Base-by-base conservation (phyloP, 345 rosid species). In the Barbarea vulgaris region DNA sequence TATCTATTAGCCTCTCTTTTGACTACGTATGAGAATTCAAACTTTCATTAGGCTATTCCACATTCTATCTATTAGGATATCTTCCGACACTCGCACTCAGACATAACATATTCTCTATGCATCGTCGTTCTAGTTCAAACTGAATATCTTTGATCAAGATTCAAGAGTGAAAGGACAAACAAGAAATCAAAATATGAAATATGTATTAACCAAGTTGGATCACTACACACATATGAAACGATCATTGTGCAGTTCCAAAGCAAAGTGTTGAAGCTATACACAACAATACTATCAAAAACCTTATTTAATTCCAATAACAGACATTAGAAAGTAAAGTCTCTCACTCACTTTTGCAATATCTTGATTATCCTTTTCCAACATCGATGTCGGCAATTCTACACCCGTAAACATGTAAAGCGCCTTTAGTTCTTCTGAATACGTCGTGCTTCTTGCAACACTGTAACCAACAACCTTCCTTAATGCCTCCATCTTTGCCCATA, bases 351-450 rank as follows among this genome's bases (percentile, higher is more conserved):
- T 88, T 5, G 25, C 84, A 27, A 84, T 77, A 74, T 85, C 87
- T 15, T 75, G 69, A 11, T 77, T 59, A 27, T 89, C 88, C 39
- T 78, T 67, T 56, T 80, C 77, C 11, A 88, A 85, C 14, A 81
- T 87, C 22, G 85, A 81, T 58, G 83, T 66, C 1, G 95, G 89
- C 6, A 86, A 85, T 55, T 85, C 83, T 0, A 94, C 83, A 53
- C 97, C 96, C 0, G 84, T 84, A 75, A 91, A 88, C 50, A 86
- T 24, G 72, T 89, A 91, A 24, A 94, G 88, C 5, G 89, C 87
- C 78, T 81, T 87, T 39, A 91, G 41, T 72, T 94, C 98, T 72
- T 86, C 91, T 0, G 73, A 33, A 70, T 79, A 88, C 0, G 86
- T 79, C 4, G 73, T 77, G 30, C 73, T 75, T 3, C 64, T 76